These are phyloP conservation scores for Aureobasidium subglaciale DNA, from an alignment of 2,329 filamentous ascomycete species.

Conservation along the genomic window DNA sequence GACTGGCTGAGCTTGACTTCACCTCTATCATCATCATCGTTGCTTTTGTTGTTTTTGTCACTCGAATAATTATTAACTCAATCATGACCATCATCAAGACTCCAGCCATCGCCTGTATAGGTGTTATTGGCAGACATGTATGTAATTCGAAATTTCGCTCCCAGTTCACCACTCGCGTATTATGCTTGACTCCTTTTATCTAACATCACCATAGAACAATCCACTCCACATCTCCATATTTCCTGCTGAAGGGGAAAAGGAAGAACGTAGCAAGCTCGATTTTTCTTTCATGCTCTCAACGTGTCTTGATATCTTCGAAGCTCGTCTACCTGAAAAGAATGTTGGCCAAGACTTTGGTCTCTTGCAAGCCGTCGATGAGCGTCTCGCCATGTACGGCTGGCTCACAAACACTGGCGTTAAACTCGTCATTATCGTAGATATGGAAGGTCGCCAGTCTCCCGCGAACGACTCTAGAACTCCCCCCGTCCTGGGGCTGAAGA, in stretches of 20 bases:
- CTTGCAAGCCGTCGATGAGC: conserved; percentile 87
- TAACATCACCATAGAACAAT: conserved; percentile 62
- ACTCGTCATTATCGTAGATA: conserved; percentile 84
- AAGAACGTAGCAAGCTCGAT: conserved; percentile 71
- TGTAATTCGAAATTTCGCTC: conserved; percentile 25
- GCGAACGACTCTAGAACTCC: conserved; percentile 21
- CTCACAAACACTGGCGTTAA: conserved; percentile 93
- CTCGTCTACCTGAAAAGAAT: conserved; percentile 66
- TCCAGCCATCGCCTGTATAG: conserved; percentile 83
- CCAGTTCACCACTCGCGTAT: background rate
- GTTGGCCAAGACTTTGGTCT: conserved; percentile 82
- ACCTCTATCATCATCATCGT: background rate
- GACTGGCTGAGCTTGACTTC: conserved; percentile 1
- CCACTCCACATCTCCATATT: conserved; percentile 91
- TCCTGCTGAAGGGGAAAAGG: conserved; percentile 48
- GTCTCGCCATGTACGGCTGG: conserved; percentile 89
- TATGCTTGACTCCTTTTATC: background rate
- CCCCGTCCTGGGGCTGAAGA: conserved; percentile 61
- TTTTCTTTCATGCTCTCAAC: conserved; percentile 87
- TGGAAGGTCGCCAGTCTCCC: conserved; percentile 58
- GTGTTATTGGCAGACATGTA: conserved; percentile 89
- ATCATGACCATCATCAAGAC: conserved; percentile 32
- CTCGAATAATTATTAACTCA: background rate
- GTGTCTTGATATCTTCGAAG: conserved; percentile 88
- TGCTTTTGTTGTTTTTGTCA: conserved; percentile 5